These are phyloP conservation scores for Leishmania mexicana DNA, from an alignment of 208 protist genomes.

Conservation along the genomic window DNA sequence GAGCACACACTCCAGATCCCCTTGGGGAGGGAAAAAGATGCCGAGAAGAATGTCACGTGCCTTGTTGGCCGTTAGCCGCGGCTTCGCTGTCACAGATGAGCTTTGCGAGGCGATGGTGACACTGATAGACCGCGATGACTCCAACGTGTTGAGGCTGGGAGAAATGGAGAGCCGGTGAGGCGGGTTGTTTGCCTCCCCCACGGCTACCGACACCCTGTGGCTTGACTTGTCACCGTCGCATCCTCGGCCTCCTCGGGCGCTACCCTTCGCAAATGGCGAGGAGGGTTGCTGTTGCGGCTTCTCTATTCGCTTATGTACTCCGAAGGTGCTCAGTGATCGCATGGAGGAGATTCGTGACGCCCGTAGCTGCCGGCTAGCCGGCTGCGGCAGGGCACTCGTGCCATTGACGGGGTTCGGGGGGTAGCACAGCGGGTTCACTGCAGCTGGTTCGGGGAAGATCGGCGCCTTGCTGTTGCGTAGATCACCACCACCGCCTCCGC, in stretches of 20 bases:
- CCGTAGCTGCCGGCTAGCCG: neutral
- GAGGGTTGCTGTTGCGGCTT: neutral
- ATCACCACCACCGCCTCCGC: neutral
- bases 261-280: neutral
- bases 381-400: neutral
- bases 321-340: neutral
- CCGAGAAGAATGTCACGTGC: constrained; percentile 32
- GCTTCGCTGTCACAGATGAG: neutral
- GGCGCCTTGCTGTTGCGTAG: neutral
- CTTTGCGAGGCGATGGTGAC: constrained; percentile 7
- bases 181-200: neutral
- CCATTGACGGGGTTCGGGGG: neutral
- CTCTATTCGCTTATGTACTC: neutral
- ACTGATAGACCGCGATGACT: constrained; percentile 9
- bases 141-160: neutral
- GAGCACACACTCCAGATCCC: constrained; percentile 43
- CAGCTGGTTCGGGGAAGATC: no score
- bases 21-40: constrained; percentile 42
- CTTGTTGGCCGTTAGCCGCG: constrained; percentile 26
- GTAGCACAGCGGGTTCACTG: neutral
- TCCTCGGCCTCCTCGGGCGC: neutral
- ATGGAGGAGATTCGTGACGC: neutral
- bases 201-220: neutral
- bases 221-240: neutral
- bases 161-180: neutral